Conservation (phyloP, 169 alveolate species). For the Cryptosporidium sp. region DNA sequence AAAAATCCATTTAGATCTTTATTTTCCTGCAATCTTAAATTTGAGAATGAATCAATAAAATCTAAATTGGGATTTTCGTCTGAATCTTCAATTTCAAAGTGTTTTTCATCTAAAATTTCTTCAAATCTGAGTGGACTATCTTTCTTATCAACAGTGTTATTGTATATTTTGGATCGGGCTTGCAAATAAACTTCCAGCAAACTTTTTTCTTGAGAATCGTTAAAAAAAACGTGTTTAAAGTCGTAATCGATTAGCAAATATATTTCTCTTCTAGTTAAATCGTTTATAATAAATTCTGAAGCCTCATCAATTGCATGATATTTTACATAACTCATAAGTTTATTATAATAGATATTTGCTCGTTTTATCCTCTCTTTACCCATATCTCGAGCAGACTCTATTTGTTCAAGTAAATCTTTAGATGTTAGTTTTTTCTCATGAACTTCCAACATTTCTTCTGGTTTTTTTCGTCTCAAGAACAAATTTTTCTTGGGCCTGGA, state of each 20-base stretch:
- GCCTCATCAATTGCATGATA: slow-evolving; percentile 20
- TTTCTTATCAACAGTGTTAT: neutral
- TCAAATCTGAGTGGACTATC: neutral
- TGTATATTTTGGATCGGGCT: neutral
- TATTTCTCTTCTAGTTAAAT: neutral
- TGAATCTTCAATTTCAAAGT: neutral
- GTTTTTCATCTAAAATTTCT: neutral
- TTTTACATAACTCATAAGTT: slow-evolving; percentile 1
- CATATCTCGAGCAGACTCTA: slow-evolving; percentile 48
- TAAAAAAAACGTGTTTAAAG: neutral
- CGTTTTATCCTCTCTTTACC: slow-evolving; percentile 47
- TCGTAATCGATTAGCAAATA: neutral
- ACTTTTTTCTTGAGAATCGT: neutral
- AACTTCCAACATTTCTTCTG: neutral
- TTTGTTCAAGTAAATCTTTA: slow-evolving; percentile 24
- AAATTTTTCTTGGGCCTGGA: neutral
- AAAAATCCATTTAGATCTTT: neutral
- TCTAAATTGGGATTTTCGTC: neutral
- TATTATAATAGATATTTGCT: slow-evolving; percentile 15
- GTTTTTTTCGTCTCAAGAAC: neutral
- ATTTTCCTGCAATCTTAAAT: neutral
- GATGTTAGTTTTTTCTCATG: slow-evolving; percentile 17
- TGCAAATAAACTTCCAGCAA: slow-evolving; percentile 5
- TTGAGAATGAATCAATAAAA: neutral
- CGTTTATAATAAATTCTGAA: slow-evolving; percentile 7